These are phyloP conservation scores for Candida caryicola DNA, from an alignment of 805 yeast genomes.

Conservation along the genomic window DNA sequence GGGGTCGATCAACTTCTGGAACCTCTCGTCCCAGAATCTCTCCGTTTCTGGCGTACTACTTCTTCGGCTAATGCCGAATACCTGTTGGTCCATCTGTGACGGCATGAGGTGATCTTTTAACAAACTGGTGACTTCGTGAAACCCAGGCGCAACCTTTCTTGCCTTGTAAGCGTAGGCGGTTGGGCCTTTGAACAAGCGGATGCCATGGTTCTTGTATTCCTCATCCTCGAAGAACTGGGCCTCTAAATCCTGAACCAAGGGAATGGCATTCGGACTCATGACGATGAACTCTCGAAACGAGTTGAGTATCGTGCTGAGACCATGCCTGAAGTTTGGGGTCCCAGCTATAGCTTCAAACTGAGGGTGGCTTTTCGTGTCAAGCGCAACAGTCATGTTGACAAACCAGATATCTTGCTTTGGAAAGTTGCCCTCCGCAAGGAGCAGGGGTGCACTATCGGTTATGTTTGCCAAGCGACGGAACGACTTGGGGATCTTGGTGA, in stretches of 20 bases:
- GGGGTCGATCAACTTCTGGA: constrained; percentile 26
- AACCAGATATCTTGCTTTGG: constrained; percentile 28
- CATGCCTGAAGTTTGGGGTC: constrained; percentile 12
- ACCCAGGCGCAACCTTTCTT: constrained; percentile 24
- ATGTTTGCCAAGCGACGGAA: not conserved
- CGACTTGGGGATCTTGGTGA: not conserved
- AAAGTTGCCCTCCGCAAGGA: constrained; percentile 1
- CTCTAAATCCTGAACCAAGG: constrained; percentile 16
- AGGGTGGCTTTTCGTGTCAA: constrained; percentile 11
- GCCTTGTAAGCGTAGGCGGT: constrained; percentile 17
- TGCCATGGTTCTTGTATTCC: constrained; percentile 21
- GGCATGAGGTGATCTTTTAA: constrained; percentile 22
- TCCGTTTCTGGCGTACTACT: constrained; percentile 8
- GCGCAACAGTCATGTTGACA: constrained; percentile 20
- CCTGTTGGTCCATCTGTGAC: constrained; percentile 14
- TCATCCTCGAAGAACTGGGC: constrained; percentile 17
- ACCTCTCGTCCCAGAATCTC: constrained; percentile 21
- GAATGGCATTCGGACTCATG: constrained; percentile 26
- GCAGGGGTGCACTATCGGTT: not conserved
- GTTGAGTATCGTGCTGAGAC: constrained; percentile 27
- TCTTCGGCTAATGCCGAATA: constrained; percentile 17
- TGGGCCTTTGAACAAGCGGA: constrained; percentile 28
- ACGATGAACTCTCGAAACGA: constrained; percentile 31
- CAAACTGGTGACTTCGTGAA: constrained; percentile 26
- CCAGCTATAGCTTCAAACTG: not conserved